Evolutionary conservation across 2,329 filamentous ascomycete genomes (phyloP).

Genomic region (Fusarium oxysporum): DNA sequence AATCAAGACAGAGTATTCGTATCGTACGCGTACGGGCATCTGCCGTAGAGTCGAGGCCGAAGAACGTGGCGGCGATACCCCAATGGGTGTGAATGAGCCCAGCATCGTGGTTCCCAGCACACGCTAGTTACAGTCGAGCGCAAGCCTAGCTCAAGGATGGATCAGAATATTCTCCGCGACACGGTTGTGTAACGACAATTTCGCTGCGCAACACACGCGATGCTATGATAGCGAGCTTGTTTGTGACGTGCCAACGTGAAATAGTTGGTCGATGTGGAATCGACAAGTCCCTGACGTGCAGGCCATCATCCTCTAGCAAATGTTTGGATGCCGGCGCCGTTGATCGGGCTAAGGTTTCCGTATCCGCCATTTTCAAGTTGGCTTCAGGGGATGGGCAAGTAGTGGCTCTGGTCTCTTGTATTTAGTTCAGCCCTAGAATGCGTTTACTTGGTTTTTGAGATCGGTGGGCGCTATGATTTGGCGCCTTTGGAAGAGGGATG

Average conservation of each 20-base stretch:
- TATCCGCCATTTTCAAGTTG: conserved; percentile 35
- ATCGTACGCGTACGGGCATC: not conserved
- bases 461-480: conserved; percentile 41
- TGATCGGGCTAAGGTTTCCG: conserved; percentile 29
- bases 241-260: conserved; percentile 31
- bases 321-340: conserved; percentile 38
- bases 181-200: conserved; percentile 45
- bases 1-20: conserved; percentile 27
- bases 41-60: conserved; percentile 37
- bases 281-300: conserved; percentile 44
- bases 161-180: conserved; percentile 48
- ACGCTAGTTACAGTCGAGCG: conserved; percentile 48
- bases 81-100: conserved; percentile 47
- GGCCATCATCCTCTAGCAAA: conserved; percentile 33
- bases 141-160: conserved; percentile 47
- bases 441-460: conserved; percentile 30
- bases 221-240: conserved; percentile 40
- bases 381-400: conserved; percentile 37
- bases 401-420: conserved; percentile 6
- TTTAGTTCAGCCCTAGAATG: conserved; percentile 46
- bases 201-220: conserved; percentile 44
- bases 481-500: conserved; percentile 33
- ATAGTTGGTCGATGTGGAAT: conserved; percentile 37
- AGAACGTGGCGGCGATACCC: conserved; percentile 46
- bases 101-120: conserved; percentile 47